Base-by-base conservation (phyloP, 139 green algal species). In the Yamagishiella unicocca region DNA sequence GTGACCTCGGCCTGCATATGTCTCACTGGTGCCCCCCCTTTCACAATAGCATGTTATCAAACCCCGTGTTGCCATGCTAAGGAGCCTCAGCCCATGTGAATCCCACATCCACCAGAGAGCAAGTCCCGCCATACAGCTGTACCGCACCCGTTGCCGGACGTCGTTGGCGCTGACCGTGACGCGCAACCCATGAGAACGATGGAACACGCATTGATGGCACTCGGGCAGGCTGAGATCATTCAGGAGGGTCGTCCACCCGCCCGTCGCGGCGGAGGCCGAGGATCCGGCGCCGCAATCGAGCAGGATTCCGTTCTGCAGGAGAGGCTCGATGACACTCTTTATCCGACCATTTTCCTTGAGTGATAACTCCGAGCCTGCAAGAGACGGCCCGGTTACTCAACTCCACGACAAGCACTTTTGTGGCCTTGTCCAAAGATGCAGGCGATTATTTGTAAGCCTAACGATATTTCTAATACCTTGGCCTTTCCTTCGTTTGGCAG, bases 71-170 rank as follows among this genome's bases (percentile, higher is more conserved):
- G 50, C 12, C 24, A 67, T 27, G 17, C 50, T 17, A 17, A 12
- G 17, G 50, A 12, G 12, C 50, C 17, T 58, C 12, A 25, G 50
- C 24, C 9, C 19, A 33, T 27, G 24, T 33, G 24, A 22, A 9
- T 67, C 22, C 19, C 14, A 6, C 24, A 9, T 9, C 19, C 58
- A 6, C 58, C 6, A 9, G 27, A 35, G 9, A 67, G 58, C 17
- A 67, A 14, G 6, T 9, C 19, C 27, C 6, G 58, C 58, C 58
- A 67, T 27, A 31, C 50, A 12, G 12, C 50, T 9, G 19, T 6
- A n/a, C 5, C 40, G 17, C 35, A 80, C 72, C 72, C 29, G 72
- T 62, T 80, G 72, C 27, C 72, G 72, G 24, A 80, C 45, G 31
- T 80, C 72, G 17, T 62, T 45, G 29, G 72, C 42, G 24, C 37